A percentile compares a stretch with the other conserved stretches of the same genome.
These are phyloP conservation scores for Erythrobasidium yunnanense DNA, from an alignment of 768 basidiomycete species.

Conservation along the genomic window DNA sequence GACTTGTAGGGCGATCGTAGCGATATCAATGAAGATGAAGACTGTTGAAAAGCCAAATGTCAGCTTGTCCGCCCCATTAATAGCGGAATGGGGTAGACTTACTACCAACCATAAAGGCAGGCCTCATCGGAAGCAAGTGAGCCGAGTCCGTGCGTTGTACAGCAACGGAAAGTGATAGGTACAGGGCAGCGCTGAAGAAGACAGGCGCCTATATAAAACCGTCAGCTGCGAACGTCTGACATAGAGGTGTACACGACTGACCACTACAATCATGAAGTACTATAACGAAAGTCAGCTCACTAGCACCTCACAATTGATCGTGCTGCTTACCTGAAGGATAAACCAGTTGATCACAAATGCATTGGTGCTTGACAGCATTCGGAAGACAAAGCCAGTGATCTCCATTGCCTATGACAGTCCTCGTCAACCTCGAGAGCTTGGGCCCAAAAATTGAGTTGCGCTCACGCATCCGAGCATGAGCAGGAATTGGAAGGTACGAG, in stretches of 20 bases:
- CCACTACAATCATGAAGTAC: constrained; percentile 19
- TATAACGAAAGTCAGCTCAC: too few relatives aligned
- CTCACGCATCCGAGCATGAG: constrained; percentile 39
- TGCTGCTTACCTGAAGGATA: too few relatives aligned
- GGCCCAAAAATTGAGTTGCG: too few relatives aligned
- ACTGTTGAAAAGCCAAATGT: too few relatives aligned
- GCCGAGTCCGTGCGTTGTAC: constrained; percentile 34
- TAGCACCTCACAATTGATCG: too few relatives aligned
- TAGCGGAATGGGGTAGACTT: too few relatives aligned
- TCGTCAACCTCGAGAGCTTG: constrained; percentile 9
- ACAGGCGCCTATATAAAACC: constrained; percentile 37
- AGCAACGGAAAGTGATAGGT: constrained; percentile 38
- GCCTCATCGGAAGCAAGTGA: constrained; percentile 36
- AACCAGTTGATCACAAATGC: constrained; percentile 38
- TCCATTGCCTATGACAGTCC: constrained; percentile 37
- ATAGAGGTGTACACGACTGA: background rate
- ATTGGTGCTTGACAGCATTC: constrained; percentile 35
- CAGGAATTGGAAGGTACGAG: constrained; percentile 39
- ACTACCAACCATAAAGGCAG: constrained; percentile 38
- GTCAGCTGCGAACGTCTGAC: background rate
- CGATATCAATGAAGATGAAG: constrained; percentile 39
- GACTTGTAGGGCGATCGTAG: constrained; percentile 41
- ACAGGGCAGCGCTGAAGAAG: constrained; percentile 40
- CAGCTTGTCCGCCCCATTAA: too few relatives aligned
- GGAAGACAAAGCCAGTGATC: constrained; percentile 39